Evolutionary conservation across 73 alveolate species (phyloP).

Genomic region (Tetrahymena thermophila): DNA sequence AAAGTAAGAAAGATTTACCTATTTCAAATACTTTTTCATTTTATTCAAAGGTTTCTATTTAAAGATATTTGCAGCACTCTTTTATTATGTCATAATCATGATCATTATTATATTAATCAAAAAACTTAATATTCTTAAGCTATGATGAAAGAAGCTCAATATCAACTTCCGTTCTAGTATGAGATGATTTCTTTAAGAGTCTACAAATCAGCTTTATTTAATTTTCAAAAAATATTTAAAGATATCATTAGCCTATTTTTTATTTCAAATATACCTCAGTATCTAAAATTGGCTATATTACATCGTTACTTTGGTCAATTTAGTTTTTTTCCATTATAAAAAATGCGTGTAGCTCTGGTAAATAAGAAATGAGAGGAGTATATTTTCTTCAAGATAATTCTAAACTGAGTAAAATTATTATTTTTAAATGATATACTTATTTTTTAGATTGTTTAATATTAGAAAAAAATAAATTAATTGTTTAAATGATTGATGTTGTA

Average conservation of each 20-base stretch:
- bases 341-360: too few species aligned
- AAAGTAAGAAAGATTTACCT: background rate
- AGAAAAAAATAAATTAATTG: background rate
- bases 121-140: background rate
- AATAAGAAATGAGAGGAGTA: too few species aligned
- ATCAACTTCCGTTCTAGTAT: background rate
- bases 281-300: background rate
- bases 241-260: background rate
- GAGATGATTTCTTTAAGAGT: background rate
- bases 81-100: background rate
- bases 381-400: too few species aligned
- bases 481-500: background rate
- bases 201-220: background rate
- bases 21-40: background rate
- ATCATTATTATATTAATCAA: background rate
- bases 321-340: background rate
- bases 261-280: background rate
- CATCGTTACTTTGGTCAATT: background rate
- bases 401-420: too few species aligned
- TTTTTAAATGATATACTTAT: too few species aligned
- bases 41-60: background rate
- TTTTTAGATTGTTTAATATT: background rate
- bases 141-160: background rate
- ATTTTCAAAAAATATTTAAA: background rate
- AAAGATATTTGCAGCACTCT: background rate